Conservation (phyloP, 306 rosid genomes). For the Canavalia gladiata region DNA sequence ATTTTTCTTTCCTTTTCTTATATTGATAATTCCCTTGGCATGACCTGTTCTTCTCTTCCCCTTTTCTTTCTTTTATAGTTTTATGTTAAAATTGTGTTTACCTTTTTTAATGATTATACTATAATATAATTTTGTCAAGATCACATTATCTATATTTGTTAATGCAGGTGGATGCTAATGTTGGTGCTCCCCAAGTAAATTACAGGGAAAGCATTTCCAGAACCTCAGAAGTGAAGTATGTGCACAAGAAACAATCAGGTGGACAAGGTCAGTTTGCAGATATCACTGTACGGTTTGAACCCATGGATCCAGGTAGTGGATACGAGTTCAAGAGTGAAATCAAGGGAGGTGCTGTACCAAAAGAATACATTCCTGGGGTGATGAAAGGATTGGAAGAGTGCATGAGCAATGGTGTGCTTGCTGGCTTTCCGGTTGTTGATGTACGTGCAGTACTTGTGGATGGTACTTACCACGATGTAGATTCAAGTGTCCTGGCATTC, state of each 20-base stretch:
- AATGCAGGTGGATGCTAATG: slow-evolving; percentile 91
- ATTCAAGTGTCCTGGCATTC: slow-evolving; percentile 96
- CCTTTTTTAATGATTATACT: not conserved
- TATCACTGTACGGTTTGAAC: slow-evolving; percentile 89
- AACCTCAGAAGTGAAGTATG: slow-evolving; percentile 72
- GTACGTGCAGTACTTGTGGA: slow-evolving; percentile 85
- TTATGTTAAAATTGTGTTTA: not conserved
- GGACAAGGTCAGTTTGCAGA: slow-evolving; percentile 99
- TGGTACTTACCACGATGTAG: slow-evolving; percentile 96
- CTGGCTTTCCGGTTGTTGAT: slow-evolving; percentile 95
- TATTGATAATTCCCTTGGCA: slow-evolving; percentile 21
- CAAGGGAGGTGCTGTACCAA: slow-evolving; percentile 97
- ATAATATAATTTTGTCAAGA: slow-evolving; percentile 5
- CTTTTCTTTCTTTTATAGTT: not conserved
- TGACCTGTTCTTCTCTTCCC: not conserved
- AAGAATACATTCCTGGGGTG: slow-evolving; percentile 94
- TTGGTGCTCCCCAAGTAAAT: slow-evolving; percentile 99
- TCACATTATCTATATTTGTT: slow-evolving; percentile 42
- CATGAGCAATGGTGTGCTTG: slow-evolving; percentile 93
- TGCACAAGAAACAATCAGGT: slow-evolving; percentile 98
- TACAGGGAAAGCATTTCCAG: slow-evolving; percentile 95
- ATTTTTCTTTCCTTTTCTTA: slow-evolving; percentile 3
- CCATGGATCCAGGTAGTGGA: slow-evolving; percentile 89
- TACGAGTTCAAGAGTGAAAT: slow-evolving; percentile 98
- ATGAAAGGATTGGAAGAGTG: slow-evolving; percentile 99